Conservation (phyloP, 2,329 filamentous ascomycete genomes). For the Monilinia laxa region DNA sequence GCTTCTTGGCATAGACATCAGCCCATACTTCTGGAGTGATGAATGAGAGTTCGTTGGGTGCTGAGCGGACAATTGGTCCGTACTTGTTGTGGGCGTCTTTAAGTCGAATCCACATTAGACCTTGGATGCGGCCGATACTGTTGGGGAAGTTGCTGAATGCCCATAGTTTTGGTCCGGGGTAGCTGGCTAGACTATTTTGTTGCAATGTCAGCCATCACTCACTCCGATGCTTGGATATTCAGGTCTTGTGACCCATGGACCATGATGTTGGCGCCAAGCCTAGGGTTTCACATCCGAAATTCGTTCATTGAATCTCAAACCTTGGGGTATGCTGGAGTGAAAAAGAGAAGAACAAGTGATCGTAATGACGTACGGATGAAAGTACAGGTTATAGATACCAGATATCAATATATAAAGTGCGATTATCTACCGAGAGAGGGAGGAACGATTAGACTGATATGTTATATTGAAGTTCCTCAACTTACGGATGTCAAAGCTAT, state of each 20-base stretch:
- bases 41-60: slow-evolving; percentile 6
- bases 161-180: not conserved
- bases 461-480: not conserved
- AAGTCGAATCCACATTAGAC: not conserved
- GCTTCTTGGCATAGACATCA: not conserved
- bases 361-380: not conserved
- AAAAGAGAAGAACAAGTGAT: not conserved
- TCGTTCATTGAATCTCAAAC: too few relatives aligned
- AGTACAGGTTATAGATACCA: slow-evolving; percentile 4
- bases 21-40: slow-evolving; percentile 7
- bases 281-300: too few relatives aligned
- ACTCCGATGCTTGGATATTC: too few relatives aligned
- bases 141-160: slow-evolving; percentile 7
- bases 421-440: not conserved
- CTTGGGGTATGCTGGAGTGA: too few relatives aligned
- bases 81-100: not conserved
- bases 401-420: not conserved
- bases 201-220: not conserved
- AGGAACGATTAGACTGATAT: not conserved
- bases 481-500: not conserved
- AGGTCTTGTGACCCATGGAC: too few relatives aligned
- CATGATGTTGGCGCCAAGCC: too few relatives aligned
- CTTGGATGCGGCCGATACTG: slow-evolving; percentile 6
- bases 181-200: not conserved
- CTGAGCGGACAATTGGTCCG: not conserved